These are phyloP conservation scores for Fusarium redolens DNA, from an alignment of 2,329 filamentous ascomycete genomes.

Conservation along the genomic window DNA sequence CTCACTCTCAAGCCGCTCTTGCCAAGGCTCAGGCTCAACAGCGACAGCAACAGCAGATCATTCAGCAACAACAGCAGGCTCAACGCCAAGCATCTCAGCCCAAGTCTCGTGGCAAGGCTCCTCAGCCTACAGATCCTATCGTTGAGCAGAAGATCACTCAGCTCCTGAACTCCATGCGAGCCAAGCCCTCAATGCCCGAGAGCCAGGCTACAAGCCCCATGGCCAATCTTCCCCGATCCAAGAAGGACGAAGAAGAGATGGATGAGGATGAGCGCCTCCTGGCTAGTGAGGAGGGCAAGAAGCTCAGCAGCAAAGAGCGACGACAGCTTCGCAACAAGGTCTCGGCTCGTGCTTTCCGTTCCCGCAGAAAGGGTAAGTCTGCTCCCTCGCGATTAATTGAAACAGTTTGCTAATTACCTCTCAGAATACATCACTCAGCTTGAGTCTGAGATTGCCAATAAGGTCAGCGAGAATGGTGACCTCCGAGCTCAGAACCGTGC, in stretches of 20 bases:
- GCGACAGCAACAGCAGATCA: conserved; percentile 72
- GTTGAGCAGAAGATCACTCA: conserved; percentile 95
- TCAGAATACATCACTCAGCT: conserved; percentile 96
- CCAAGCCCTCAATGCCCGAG: conserved; percentile 70
- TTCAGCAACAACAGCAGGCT: conserved; percentile 59
- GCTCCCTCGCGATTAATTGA: background rate
- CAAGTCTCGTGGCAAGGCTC: conserved; percentile 62
- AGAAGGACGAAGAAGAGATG: conserved; percentile 98
- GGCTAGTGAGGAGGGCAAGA: conserved; percentile 98
- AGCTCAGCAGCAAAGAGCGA: conserved; percentile 97
- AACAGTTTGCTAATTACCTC: conserved; percentile 24
- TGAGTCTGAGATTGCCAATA: conserved; percentile 86
- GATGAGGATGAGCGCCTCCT: conserved; percentile 95
- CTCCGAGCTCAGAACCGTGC: conserved; percentile 84
- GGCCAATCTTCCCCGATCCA: conserved; percentile 77
- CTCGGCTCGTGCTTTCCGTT: conserved; percentile 95
- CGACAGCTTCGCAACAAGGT: conserved; percentile 99
- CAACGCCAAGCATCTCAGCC: conserved; percentile 61
- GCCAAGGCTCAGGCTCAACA: conserved; percentile 79
- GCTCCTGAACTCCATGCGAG: conserved; percentile 90
- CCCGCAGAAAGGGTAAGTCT: conserved; percentile 91
- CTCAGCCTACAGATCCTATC: conserved; percentile 71
- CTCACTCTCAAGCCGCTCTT: conserved; percentile 89
- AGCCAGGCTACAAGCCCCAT: conserved; percentile 59
- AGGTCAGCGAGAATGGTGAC: conserved; percentile 85